Percentiles rank a stretch among this genome's conserved stretches.
These are phyloP conservation scores for Poa annua DNA, from an alignment of 176 grass and related monocot genomes.

Conservation along the genomic window DNA sequence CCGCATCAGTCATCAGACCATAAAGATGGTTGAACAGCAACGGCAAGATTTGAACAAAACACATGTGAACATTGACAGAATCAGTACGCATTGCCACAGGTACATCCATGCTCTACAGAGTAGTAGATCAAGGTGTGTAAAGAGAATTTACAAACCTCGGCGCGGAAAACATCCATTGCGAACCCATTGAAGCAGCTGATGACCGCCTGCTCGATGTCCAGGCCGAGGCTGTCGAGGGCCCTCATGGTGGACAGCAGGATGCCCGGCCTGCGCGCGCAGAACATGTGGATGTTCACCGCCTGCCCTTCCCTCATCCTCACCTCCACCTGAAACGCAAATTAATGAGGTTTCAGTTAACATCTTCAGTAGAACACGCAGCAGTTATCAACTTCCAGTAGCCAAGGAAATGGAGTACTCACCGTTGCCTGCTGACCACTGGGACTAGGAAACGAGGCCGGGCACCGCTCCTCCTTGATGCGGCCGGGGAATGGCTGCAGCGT, in stretches of 20 bases:
- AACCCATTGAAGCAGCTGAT: conserved; percentile 84
- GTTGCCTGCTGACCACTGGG: conserved; percentile 61
- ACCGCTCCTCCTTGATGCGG: conserved; percentile 68
- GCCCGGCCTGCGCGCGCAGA: conserved; percentile 66
- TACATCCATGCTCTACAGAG: too few species aligned
- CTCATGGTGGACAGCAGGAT: conserved; percentile 68
- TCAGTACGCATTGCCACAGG: neutral
- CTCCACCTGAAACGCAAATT: conserved; percentile 55
- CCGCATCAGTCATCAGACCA: conserved; percentile 1
- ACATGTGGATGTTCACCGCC: conserved; percentile 89
- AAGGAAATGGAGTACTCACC: conserved; percentile 50
- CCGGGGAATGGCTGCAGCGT: conserved; percentile 61
- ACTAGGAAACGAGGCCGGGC: conserved; percentile 57
- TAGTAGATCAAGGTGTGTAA: neutral
- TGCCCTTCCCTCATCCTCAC: conserved; percentile 73
- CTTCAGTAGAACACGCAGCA: neutral
- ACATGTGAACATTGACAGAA: neutral
- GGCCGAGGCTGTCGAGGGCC: conserved; percentile 69
- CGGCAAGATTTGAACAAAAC: conserved; percentile 4
- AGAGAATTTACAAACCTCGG: conserved; percentile 52
- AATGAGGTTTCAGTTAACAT: too few species aligned
- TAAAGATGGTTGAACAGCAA: conserved; percentile 23
- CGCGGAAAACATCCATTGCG: conserved; percentile 73
- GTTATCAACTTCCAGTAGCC: neutral
- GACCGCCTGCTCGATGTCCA: conserved; percentile 72